phyloP scores from a whole-genome alignment of 345 rosid species.

The Lepidium sativum region DNA sequence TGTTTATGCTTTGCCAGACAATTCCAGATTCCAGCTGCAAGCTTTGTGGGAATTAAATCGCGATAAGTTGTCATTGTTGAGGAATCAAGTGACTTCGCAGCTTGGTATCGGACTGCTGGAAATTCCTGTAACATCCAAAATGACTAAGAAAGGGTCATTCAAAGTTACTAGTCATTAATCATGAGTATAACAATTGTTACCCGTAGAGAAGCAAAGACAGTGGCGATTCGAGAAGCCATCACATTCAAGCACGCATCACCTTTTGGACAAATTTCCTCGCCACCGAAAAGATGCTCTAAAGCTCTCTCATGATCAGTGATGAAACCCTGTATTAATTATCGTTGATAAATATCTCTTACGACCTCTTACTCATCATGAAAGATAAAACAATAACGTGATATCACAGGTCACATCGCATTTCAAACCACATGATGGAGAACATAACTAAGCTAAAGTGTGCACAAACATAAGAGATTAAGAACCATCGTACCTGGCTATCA shows the following conservation, averaged over 20 bases:
- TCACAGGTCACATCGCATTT: background rate
- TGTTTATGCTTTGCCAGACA: slow-evolving; percentile 61
- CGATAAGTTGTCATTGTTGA: slow-evolving; percentile 82
- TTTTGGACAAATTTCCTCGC: slow-evolving; percentile 69
- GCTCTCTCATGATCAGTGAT: slow-evolving; percentile 87
- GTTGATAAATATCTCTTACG: background rate
- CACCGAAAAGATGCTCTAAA: slow-evolving; percentile 76
- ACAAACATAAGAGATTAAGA: background rate
- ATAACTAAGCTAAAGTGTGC: background rate
- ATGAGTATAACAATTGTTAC: slow-evolving; percentile 33
- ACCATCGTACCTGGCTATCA: slow-evolving; percentile 76
- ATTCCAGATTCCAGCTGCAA: slow-evolving; percentile 97
- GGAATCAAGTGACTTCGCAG: slow-evolving; percentile 90
- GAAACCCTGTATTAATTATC: slow-evolving; percentile 55
- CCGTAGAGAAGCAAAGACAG: slow-evolving; percentile 97
- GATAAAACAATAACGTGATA: background rate
- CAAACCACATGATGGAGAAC: background rate
- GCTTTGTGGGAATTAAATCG: slow-evolving; percentile 90
- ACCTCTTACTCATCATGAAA: slow-evolving; percentile 8
- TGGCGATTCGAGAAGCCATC: slow-evolving; percentile 91
- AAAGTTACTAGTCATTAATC: slow-evolving; percentile 13
- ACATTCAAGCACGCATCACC: slow-evolving; percentile 84
- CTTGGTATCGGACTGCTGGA: slow-evolving; percentile 88
- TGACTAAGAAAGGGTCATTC: background rate
- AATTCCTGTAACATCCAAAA: slow-evolving; percentile 56